These are phyloP conservation scores for Ogataea populi-albae DNA, from an alignment of 805 yeast species.

Conservation along the genomic window DNA sequence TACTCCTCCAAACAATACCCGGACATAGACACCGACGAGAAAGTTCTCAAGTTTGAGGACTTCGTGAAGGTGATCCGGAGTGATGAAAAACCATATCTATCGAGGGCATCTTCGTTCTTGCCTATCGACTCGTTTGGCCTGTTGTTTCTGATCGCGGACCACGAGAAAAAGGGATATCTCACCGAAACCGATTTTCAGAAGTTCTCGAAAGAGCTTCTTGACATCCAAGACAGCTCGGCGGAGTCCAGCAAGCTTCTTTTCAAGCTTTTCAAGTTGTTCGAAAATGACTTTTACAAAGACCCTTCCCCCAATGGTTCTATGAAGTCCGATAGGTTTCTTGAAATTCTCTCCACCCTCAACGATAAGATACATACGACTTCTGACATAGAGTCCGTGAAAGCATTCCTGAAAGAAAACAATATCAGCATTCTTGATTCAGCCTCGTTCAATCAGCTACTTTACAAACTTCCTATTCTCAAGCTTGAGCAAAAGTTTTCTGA, in stretches of 20 bases:
- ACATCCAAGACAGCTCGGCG: constrained; percentile 46
- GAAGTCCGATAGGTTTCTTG: constrained; percentile 18
- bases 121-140: constrained; percentile 62
- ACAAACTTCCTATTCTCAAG: constrained; percentile 27
- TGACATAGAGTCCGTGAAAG: constrained; percentile 17
- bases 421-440: constrained; percentile 12
- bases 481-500: constrained; percentile 23
- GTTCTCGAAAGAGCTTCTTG: constrained; percentile 52
- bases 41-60: constrained; percentile 37
- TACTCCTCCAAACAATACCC: constrained; percentile 39
- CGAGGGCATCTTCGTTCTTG: constrained; percentile 33
- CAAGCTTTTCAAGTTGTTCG: constrained; percentile 51
- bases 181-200: constrained; percentile 62
- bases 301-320: constrained; percentile 11
- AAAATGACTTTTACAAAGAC: constrained; percentile 26
- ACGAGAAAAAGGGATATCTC: constrained; percentile 58
- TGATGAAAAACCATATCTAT: constrained; percentile 38
- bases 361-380: constrained; percentile 17
- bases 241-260: constrained; percentile 49
- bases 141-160: constrained; percentile 79
- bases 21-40: constrained; percentile 28
- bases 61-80: constrained; percentile 43
- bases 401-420: constrained; percentile 13
- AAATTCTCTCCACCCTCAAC: constrained; percentile 22
- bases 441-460: constrained; percentile 23